Conservation (phyloP, 441 rosid species). For the Gossypium aridum region DNA sequence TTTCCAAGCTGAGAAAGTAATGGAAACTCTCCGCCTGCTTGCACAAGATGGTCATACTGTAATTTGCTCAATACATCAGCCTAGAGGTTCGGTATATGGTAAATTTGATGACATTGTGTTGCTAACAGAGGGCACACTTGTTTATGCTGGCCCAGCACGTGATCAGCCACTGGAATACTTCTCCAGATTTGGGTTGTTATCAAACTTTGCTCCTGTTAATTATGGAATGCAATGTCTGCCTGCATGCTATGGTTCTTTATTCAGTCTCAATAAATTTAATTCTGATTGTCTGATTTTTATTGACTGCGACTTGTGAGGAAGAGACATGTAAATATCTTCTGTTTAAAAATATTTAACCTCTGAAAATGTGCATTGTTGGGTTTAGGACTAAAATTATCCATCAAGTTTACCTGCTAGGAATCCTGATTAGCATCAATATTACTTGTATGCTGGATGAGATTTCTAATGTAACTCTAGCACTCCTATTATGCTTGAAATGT, state of each 20-base stretch:
- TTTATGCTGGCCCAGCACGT: constrained; percentile 86
- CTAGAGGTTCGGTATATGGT: constrained; percentile 80
- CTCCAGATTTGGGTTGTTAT: constrained; percentile 71
- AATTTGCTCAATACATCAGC: constrained; percentile 94
- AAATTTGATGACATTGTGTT: constrained; percentile 87
- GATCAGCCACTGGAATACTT: constrained; percentile 73
- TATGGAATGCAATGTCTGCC: constrained; percentile 8
- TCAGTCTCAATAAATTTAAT: neutral
- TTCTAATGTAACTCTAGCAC: neutral
- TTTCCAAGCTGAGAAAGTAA: constrained; percentile 91
- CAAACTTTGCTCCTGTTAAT: constrained; percentile 20
- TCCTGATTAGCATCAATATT: neutral
- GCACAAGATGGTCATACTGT: constrained; percentile 93
- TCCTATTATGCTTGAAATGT: neutral
- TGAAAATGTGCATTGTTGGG: neutral
- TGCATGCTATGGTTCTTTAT: neutral
- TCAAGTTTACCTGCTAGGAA: neutral
- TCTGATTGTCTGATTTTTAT: neutral
- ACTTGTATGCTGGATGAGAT: neutral
- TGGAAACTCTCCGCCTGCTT: constrained; percentile 87
- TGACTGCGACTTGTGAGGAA: neutral
- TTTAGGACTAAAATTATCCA: neutral
- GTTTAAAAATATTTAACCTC: neutral
- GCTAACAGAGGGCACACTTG: constrained; percentile 70
- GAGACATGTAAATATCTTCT: neutral